Evolutionary conservation across 352 stramenopile genomes (phyloP).

Genomic region (Phytophthora meadii): DNA sequence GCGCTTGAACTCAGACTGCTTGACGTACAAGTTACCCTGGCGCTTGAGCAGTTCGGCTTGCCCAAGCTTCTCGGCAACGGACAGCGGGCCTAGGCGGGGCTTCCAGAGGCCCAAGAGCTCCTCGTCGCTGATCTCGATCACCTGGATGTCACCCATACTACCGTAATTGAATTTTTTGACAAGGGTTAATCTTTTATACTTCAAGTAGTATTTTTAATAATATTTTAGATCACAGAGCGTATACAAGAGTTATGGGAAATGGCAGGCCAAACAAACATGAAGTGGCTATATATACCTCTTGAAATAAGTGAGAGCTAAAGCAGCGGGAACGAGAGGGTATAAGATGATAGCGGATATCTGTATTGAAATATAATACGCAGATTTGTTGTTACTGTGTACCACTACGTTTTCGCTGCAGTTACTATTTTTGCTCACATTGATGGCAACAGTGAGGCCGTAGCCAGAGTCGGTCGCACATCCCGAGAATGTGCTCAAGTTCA

Average conservation of each 20-base stretch:
- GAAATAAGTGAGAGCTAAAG: too few relatives aligned
- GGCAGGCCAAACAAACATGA: too few relatives aligned
- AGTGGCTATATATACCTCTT: too few relatives aligned
- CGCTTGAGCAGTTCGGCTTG: slow-evolving; percentile 78
- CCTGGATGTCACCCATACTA: background rate
- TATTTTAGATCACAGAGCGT: too few relatives aligned
- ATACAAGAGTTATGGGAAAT: too few relatives aligned
- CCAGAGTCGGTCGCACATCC: background rate
- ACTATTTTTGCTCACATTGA: background rate
- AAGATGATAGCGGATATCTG: too few relatives aligned
- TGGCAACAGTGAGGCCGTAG: slow-evolving; percentile 2
- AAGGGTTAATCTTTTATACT: background rate
- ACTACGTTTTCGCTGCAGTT: background rate
- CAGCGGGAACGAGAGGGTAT: too few relatives aligned
- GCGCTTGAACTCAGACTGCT: slow-evolving; percentile 63
- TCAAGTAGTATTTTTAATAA: too few relatives aligned
- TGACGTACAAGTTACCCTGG: slow-evolving; percentile 80
- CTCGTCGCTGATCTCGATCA: slow-evolving; percentile 39
- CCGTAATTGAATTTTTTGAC: too few relatives aligned
- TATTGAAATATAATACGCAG: too few relatives aligned
- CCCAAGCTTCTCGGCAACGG: slow-evolving; percentile 77
- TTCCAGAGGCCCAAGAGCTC: slow-evolving; percentile 69
- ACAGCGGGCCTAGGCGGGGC: slow-evolving; percentile 67
- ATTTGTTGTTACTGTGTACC: too few relatives aligned
- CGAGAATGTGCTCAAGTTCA: background rate